These are phyloP conservation scores for Cercospora sp. DNA, from an alignment of 2,329 filamentous ascomycete species.

Conservation along the genomic window DNA sequence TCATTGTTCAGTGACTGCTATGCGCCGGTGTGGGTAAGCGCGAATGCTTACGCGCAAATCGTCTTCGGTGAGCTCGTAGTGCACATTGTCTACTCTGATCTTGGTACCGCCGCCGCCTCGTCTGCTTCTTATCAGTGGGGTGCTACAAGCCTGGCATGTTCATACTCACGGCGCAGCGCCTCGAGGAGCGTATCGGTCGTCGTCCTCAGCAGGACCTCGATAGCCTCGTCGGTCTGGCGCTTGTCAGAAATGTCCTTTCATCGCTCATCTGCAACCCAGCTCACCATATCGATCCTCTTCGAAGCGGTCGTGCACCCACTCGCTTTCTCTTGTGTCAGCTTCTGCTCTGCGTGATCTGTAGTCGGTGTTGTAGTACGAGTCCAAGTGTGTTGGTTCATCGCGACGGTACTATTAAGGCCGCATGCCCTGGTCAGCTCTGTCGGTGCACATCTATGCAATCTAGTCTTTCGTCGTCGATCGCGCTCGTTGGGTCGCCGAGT, in stretches of 20 bases:
- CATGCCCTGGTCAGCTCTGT: conserved; percentile 41
- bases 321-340: conserved; percentile 52
- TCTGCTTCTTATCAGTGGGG: conserved; percentile 17
- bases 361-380: conserved; percentile 57
- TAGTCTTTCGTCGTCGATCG: conserved; percentile 13
- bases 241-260: conserved; percentile 4
- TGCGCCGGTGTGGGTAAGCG: background rate
- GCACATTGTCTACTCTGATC: conserved; percentile 82
- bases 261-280: background rate
- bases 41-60: conserved; percentile 69
- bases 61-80: conserved; percentile 85
- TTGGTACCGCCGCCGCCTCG: conserved; percentile 47
- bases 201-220: conserved; percentile 26
- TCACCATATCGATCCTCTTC: conserved; percentile 36
- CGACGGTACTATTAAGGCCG: conserved; percentile 36
- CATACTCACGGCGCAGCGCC: conserved; percentile 22
- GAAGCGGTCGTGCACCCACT: conserved; percentile 74
- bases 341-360: conserved; percentile 12
- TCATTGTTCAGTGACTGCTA: conserved; percentile 11
- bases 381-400: conserved; percentile 55
- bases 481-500: conserved; percentile 29
- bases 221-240: conserved; percentile 23
- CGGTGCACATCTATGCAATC: conserved; percentile 24
- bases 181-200: conserved; percentile 27
- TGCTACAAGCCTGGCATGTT: background rate